Evolutionary conservation across 2,329 filamentous ascomycete genomes (phyloP).

Genomic region (Beauveria caledonica): DNA sequence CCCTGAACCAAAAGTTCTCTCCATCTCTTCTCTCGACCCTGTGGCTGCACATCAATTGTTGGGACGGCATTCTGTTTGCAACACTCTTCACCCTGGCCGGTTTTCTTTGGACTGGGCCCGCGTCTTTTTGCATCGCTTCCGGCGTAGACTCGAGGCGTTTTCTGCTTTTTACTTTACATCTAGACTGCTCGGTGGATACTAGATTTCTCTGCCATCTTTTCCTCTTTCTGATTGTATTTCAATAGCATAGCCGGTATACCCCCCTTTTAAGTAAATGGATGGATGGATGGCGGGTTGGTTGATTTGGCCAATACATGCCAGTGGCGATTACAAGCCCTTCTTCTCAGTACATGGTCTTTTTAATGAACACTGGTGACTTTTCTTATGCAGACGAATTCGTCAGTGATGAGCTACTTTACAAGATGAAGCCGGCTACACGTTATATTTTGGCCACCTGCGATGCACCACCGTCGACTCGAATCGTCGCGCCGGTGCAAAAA

Average conservation of each 20-base stretch:
- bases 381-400: not conserved
- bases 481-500: constrained; percentile 57
- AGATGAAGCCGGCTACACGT: not conserved
- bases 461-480: constrained; percentile 53
- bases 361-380: not conserved
- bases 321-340: not conserved
- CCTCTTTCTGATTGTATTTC: constrained; percentile 2
- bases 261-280: not conserved
- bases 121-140: not conserved
- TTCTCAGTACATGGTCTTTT: not conserved
- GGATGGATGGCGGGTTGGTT: not conserved
- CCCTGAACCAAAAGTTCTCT: not conserved
- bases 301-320: not conserved
- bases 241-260: constrained; percentile 7
- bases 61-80: not conserved
- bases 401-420: not conserved
- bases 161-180: not conserved
- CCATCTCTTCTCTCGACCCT: not conserved
- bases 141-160: constrained; percentile 1
- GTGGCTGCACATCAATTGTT: not conserved
- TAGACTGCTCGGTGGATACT: not conserved
- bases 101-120: not conserved
- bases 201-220: not conserved
- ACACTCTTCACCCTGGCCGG: not conserved
- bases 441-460: constrained; percentile 39